phyloP scores from a whole-genome alignment of 2,329 filamentous ascomycete genomes.

The Mollisiaceae sp. region DNA sequence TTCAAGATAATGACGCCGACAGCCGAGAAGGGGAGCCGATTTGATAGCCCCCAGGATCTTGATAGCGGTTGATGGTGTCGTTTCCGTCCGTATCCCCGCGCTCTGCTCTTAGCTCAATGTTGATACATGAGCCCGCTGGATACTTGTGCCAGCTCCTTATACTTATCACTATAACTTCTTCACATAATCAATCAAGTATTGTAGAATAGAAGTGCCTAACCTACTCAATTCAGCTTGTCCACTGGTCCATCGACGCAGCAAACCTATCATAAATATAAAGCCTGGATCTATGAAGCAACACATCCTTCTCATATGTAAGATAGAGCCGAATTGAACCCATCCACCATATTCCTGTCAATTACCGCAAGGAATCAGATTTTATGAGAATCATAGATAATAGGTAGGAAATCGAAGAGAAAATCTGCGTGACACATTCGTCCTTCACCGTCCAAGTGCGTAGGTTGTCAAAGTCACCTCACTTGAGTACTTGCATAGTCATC shows the following conservation, averaged over 20 bases:
- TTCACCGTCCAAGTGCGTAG: background rate
- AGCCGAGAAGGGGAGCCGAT: background rate
- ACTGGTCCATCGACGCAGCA: too few relatives aligned
- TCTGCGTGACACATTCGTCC: background rate
- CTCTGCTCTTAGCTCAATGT: background rate
- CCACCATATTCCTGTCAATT: too few relatives aligned
- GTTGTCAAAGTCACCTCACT: background rate
- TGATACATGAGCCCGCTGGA: background rate
- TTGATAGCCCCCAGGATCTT: slow-evolving; percentile 6
- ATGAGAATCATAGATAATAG: background rate
- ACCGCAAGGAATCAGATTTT: too few relatives aligned
- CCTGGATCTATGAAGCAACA: too few relatives aligned
- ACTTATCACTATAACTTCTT: too few relatives aligned
- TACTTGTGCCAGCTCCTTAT: background rate
- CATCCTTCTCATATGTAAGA: too few relatives aligned
- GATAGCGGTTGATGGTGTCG: background rate
- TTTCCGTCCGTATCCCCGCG: background rate
- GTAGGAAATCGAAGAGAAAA: background rate
- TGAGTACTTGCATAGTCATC: background rate
- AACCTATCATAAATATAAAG: too few relatives aligned
- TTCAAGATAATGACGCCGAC: slow-evolving; percentile 3
- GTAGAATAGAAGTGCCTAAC: too few relatives aligned
- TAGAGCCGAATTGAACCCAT: too few relatives aligned
- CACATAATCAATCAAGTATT: too few relatives aligned
- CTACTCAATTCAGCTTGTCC: too few relatives aligned